A percentile compares a stretch with the other conserved stretches of the same genome.
These are phyloP conservation scores for Pseudognaphalium luteoalbum DNA, from an alignment of 129 eudicot species.

Conservation along the genomic window DNA sequence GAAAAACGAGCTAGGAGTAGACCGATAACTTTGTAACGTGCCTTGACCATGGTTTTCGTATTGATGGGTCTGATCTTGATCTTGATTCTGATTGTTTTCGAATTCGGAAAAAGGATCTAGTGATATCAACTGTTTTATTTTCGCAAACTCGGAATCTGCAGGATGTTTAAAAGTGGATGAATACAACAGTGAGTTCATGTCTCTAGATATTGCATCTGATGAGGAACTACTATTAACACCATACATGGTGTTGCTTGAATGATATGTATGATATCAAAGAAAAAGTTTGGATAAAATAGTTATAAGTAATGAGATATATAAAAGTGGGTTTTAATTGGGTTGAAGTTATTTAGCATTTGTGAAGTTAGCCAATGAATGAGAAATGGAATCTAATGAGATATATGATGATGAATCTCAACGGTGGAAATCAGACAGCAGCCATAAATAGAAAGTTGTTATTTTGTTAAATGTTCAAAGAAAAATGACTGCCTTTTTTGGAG, in stretches of 20 bases:
- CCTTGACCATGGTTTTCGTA: slow-evolving; percentile 4
- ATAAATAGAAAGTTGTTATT: slow-evolving; percentile 25
- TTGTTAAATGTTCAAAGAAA: neutral
- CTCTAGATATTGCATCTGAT: slow-evolving; percentile 55
- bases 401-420: slow-evolving; percentile 21
- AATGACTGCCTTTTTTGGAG: neutral
- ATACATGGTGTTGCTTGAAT: slow-evolving; percentile 33
- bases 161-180: slow-evolving; percentile 49
- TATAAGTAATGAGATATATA: neutral
- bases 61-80: slow-evolving; percentile 3
- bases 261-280: neutral
- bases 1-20: slow-evolving; percentile 71
- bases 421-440: slow-evolving; percentile 32
- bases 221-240: slow-evolving; percentile 32
- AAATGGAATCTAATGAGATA: neutral
- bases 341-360: neutral
- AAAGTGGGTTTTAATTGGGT: neutral
- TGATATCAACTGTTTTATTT: slow-evolving; percentile 41
- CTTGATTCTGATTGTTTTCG: slow-evolving; percentile 7
- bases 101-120: slow-evolving; percentile 41
- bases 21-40: slow-evolving; percentile 45
- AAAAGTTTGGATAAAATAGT: neutral
- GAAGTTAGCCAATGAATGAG: neutral
- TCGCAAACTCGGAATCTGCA: slow-evolving; percentile 43
- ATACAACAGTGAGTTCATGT: slow-evolving; percentile 44